Base-by-base conservation (phyloP, 768 basidiomycete species). In the Rossbeevera mucosa region DNA sequence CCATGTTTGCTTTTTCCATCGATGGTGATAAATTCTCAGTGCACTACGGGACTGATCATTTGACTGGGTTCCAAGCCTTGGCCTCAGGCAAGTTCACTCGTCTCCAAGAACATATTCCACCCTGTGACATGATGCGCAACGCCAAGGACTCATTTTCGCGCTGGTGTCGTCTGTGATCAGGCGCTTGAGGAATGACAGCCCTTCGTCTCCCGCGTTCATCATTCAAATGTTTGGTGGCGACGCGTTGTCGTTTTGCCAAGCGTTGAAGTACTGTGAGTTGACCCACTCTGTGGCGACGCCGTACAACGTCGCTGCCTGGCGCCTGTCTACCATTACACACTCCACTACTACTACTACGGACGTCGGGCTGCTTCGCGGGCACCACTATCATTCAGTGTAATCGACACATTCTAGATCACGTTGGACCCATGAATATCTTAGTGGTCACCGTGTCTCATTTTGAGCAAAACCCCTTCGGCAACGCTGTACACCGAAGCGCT, bases 171-270 rank as follows among this genome's bases (percentile, higher is more conserved):
- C 63, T 0, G 18, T 59, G 24, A 47, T 44, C 31, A 52, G 47
- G 24, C 53, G 53, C 28, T 48, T 69, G 49, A 52, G 50, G 53
- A 7, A 18, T 42, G 21, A 0, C 51, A 54, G 52, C 49, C n/a
- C 62, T 0, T 55, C 54, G 48, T 53, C 52, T 18, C 33, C 48
- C n/a, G 38, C 59, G 49, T 57, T 67, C 26, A 47, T 65, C 36
- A 50, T 71, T 28, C 58, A 70, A 30, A 59, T 68, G 57, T 68
- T 59, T 43, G 58, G 51, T 4, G 66, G 70, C 29, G 70, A 69
- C 9, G 65, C 57, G 24, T 57, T 67, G 55, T 38, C 28, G 49
- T 56, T 70, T 20, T 62, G 59, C 44, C 55, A 61, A 28, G 59
- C 56, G 2, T 50, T 63, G 25, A 61, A 53, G 22, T 58, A 58